Base-by-base conservation (phyloP, 768 basidiomycete genomes). In the Ramaria rubella region DNA sequence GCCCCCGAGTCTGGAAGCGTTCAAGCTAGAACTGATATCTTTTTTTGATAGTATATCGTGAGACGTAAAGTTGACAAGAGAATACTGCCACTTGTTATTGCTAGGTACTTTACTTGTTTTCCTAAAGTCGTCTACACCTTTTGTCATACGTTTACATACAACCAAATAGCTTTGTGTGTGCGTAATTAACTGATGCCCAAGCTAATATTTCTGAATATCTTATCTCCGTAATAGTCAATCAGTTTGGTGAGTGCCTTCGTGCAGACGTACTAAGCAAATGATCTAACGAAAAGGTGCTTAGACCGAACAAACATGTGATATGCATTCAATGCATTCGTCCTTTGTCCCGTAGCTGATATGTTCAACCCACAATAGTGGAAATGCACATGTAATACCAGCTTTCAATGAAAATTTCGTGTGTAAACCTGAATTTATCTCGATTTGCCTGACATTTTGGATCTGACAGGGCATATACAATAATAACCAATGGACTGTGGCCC, bases 301-400 rank as follows among this genome's bases (percentile, higher is more conserved):
- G 80, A 81, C 62, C 77, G 80, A 19, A 81, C 78, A 19, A 81
- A 81, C 60, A 80, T 81, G 80, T 81, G 56, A 33, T 4, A 5
- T 19, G 27, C 14, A 46, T 46, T 12, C 9, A 46, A n/a, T n/a
- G n/a, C n/a, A 72, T 61, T 3, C 9, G 26, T 45, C 38, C 45
- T 40, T 48, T 23, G 43, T 57, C n/a, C 38, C 38, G 15, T 30
- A 46, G 43, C 43, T 24, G 49, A 45, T 15, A 29, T 12, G 9
- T 31, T 34, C 33, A 29, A 5, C 21, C 4, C 5, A 8, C 19
- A 49, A 12, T 58, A 80, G 80, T 46, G 81, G 80, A 49, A 82
- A 82, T 61, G 81, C 78, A 0, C 81, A 81, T 65, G 75, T 80
- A 15, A 68, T 82, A 44, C 43, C 67, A 4, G 74, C 69, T 0